Base-by-base conservation (phyloP, 2,329 filamentous ascomycete genomes). In the Botrytis tulipae region DNA sequence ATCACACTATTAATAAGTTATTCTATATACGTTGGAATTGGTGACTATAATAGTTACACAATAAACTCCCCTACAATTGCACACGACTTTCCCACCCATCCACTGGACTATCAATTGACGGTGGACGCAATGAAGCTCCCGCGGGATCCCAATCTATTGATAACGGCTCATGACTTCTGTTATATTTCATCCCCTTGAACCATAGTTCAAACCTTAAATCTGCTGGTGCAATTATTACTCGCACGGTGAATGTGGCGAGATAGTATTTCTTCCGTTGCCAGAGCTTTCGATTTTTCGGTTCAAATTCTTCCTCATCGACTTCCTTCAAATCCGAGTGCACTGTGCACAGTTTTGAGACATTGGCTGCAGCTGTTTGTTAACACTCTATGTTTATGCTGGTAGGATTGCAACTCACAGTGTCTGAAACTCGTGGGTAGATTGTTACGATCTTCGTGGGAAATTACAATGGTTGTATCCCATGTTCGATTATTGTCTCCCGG, bases 211-310 rank as follows among this genome's bases (percentile, higher is more conserved):
- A 85, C 9, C 80, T 78, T 51, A 90, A 80, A 73, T 90, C 88
- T 0, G 89, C 85, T 0, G 86, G 84, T 0, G 86, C 87, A 5
- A 87, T 85, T 51, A 88, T 82, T 6, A 88, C 87, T 72, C 87
- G 84, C 0, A 90, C 84, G 68, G 87, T 86, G 70, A 85, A 85
- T 10, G 79, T 80, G 63, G 82, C 84, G 6, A 83, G 75, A 61
- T 83, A 85, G 71, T 81, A 85, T 69, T 80, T 79, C 14, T 83
- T 81, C 25, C 78, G 79, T 12, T 77, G 77, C 70, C 83, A 82
- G 29, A 82, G 80, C 5, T 81, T 75, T 63, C 83, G 83, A 62
- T 83, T 77, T 73, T 83, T 84, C 51, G 80, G 75, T 0, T 82
- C 75, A 32, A 85, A 80, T 62, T 85, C 81, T 22, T 81, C 76